Base-by-base conservation (phyloP, 768 basidiomycete species). In the Collybiopsis luxurians region DNA sequence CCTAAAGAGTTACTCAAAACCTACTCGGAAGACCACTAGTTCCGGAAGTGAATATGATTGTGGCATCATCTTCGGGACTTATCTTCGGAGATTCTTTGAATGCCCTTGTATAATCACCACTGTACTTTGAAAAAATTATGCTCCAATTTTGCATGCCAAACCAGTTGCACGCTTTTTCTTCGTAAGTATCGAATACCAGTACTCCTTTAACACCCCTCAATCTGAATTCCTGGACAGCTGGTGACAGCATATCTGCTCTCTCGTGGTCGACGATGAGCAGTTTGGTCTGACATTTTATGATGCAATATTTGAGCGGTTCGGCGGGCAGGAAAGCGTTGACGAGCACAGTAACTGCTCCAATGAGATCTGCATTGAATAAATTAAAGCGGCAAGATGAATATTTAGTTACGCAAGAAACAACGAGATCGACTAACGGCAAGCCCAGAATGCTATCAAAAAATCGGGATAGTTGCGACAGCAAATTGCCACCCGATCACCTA, bases 11-110 rank as follows among this genome's bases (percentile, higher is more conserved):
- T 4, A 7, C 28, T 17, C n/a, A 2, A 23, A 15, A 56, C 53
- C 6, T 51, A 59, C 59, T 60, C 2, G 59, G 55, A 46, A 47
- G 17, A 34, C 48, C 56, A 57, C 60, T 67, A 11, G 57, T 64
- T 67, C 83, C 82, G 28, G 78, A 80, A 9, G 83, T 84, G 65
- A 83, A 82, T 59, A 79, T 71, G 49, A 84, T 79, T 4, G 74
- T 70, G 5, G 76, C 77, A 61, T 78, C 70, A 60, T 84, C 83
- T 58, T 84, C 79, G 11, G 75, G 75, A 4, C 58, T 11, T 31
- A 75, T 72, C 40, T 58, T 63, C 19, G 64, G 69, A 51, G 75
- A 71, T 49, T 69, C 58, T 31, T 66, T 67, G 21, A 71, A 58
- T 40, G 73, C 69, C 24, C 59, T 61, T 31, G 55, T 55, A 23